Conservation (phyloP, 2,329 filamentous ascomycete genomes). For the Colletotrichum sp. region DNA sequence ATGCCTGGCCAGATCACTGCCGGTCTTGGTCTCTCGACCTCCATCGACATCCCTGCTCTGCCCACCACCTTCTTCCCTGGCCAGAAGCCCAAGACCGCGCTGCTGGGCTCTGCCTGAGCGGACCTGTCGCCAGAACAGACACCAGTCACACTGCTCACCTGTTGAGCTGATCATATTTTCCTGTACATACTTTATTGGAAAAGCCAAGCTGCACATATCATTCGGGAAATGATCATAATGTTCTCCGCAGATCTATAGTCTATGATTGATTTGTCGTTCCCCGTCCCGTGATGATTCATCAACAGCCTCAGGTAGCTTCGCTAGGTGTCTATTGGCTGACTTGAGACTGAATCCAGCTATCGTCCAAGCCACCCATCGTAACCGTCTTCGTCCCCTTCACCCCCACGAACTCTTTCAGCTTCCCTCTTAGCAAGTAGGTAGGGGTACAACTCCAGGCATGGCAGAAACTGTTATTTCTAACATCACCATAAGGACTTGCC, state of each 20-base stretch:
- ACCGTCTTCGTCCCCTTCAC: not conserved
- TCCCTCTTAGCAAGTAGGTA: constrained; percentile 29
- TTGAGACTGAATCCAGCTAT: not conserved
- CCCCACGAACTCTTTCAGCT: constrained; percentile 2
- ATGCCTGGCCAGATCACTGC: constrained; percentile 9
- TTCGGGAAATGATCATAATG: not conserved
- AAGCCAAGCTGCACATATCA: not conserved
- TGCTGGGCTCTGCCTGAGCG: not conserved
- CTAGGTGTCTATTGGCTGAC: not conserved
- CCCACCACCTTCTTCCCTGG: constrained; percentile 17
- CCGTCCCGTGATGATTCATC: not conserved
- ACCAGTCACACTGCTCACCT: not conserved
- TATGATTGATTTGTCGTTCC: not conserved
- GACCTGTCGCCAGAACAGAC: not conserved
- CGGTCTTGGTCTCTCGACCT: constrained; percentile 3
- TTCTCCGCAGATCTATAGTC: not conserved
- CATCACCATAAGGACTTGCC: constrained; percentile 34
- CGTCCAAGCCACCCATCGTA: not conserved
- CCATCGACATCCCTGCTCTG: constrained; percentile 8
- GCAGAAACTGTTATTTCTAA: constrained; percentile 36
- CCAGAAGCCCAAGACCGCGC: not conserved
- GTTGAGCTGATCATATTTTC: not conserved
- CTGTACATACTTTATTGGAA: constrained; percentile 2
- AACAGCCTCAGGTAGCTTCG: not conserved
- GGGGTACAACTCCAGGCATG: constrained; percentile 38